Evolutionary conservation across 2,329 filamentous ascomycete species (phyloP).

Genomic region (Aspergillus sp.): DNA sequence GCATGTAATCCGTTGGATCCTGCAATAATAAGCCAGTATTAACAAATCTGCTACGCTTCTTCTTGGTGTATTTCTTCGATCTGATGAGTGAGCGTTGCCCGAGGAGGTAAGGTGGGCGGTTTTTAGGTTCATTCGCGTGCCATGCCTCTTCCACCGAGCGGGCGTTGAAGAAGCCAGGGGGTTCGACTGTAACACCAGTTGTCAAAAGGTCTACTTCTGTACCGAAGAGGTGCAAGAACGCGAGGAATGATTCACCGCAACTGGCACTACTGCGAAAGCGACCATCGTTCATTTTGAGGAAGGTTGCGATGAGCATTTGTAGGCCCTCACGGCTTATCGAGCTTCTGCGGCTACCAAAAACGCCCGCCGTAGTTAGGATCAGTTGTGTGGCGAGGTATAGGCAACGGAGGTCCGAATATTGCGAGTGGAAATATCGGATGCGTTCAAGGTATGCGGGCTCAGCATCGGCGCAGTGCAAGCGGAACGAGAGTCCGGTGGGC

Average conservation of each 20-base stretch:
- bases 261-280: conserved; percentile 29
- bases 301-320: conserved; percentile 58
- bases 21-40: conserved; percentile 54
- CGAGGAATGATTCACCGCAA: conserved; percentile 47
- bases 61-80: conserved; percentile 32
- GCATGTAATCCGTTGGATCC: conserved; percentile 59
- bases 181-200: conserved; percentile 52
- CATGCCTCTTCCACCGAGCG: conserved; percentile 16
- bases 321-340: conserved; percentile 56
- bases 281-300: conserved; percentile 47
- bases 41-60: conserved; percentile 27
- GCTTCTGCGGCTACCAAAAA: conserved; percentile 50
- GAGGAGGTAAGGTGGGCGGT: conserved; percentile 28
- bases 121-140: conserved; percentile 9
- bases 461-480: conserved; percentile 51
- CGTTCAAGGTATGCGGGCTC: conserved; percentile 40
- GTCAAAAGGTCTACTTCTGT: conserved; percentile 45
- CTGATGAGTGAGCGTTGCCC: conserved; percentile 43
- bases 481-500: conserved; percentile 51
- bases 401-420: conserved; percentile 50
- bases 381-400: conserved; percentile 54
- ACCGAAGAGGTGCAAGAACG: conserved; percentile 53
- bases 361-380: conserved; percentile 50
- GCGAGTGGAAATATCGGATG: conserved; percentile 48
- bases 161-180: conserved; percentile 43